phyloP scores from a whole-genome alignment of 2,329 filamentous ascomycete species.

The Trichophyton equinum region DNA sequence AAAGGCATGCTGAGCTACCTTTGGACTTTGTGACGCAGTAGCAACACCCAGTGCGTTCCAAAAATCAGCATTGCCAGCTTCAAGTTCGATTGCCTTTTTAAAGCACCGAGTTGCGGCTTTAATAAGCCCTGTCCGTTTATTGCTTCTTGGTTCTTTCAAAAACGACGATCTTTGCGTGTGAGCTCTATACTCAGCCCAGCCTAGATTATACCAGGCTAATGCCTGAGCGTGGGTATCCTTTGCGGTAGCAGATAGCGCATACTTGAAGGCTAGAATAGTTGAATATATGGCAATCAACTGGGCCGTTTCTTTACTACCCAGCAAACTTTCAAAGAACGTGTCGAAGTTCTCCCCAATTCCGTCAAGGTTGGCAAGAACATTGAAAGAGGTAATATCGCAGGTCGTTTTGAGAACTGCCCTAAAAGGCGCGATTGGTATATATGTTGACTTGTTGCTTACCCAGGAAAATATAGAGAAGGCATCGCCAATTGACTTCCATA shows the following conservation, averaged over 20 bases:
- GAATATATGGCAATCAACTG: slow-evolving; percentile 50
- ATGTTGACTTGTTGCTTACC: slow-evolving; percentile 53
- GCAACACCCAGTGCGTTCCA: slow-evolving; percentile 94
- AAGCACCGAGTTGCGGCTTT: slow-evolving; percentile 79
- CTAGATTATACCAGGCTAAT: slow-evolving; percentile 93
- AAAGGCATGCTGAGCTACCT: slow-evolving; percentile 85
- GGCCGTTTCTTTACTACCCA: slow-evolving; percentile 22
- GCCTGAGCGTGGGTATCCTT: slow-evolving; percentile 77
- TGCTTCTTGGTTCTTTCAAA: slow-evolving; percentile 35
- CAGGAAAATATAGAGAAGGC: slow-evolving; percentile 73
- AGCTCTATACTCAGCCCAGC: slow-evolving; percentile 81
- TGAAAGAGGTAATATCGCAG: slow-evolving; percentile 41
- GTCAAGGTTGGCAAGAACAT: slow-evolving; percentile 57
- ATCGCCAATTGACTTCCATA: slow-evolving; percentile 89
- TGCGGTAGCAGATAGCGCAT: slow-evolving; percentile 60
- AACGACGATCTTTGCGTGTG: slow-evolving; percentile 41
- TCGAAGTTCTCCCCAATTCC: slow-evolving; percentile 39
- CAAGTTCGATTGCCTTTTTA: slow-evolving; percentile 89
- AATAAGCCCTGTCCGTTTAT: slow-evolving; percentile 48
- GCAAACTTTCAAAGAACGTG: slow-evolving; percentile 22
- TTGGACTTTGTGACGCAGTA: slow-evolving; percentile 72
- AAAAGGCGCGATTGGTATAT: slow-evolving; percentile 49
- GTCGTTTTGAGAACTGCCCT: slow-evolving; percentile 45
- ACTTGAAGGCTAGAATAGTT: slow-evolving; percentile 74
- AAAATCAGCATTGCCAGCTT: slow-evolving; percentile 87